Evolutionary conservation across 805 yeast species (phyloP).

Genomic region (Myxozyma lipomycoides): DNA sequence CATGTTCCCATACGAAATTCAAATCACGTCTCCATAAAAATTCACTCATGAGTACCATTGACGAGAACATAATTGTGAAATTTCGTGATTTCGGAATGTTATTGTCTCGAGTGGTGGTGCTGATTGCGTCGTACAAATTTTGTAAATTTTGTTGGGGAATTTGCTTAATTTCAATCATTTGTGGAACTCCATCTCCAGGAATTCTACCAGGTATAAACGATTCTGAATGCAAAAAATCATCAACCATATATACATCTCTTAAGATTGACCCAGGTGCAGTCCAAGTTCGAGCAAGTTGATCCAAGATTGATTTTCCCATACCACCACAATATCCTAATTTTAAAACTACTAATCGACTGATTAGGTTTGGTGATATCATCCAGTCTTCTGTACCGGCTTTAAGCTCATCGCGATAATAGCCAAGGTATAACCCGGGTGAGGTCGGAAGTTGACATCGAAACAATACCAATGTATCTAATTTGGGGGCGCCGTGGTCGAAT

Average conservation of each 20-base stretch:
- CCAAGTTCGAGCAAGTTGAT: not conserved
- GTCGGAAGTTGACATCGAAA: not conserved
- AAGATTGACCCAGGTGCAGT: not conserved
- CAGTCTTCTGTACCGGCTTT: not conserved
- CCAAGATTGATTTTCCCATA: not conserved
- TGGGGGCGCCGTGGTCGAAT: not conserved
- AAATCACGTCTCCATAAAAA: not conserved
- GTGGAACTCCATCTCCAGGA: not conserved
- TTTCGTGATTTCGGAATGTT: not conserved
- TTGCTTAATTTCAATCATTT: not conserved
- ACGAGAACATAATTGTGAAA: not conserved
- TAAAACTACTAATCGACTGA: not conserved
- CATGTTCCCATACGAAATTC: not conserved
- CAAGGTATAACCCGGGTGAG: not conserved
- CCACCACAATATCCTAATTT: not conserved
- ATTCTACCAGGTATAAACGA: not conserved
- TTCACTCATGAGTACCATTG: not conserved
- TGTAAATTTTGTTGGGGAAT: not conserved
- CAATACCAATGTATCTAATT: not conserved
- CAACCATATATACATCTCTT: not conserved
- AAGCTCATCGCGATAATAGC: not conserved
- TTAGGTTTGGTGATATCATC: not conserved
- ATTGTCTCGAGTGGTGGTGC: not conserved
- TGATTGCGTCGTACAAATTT: not conserved
- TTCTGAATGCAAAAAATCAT: not conserved